These are phyloP conservation scores for Claviceps humidiphila DNA, from an alignment of 2,329 filamentous ascomycete genomes.

Conservation along the genomic window DNA sequence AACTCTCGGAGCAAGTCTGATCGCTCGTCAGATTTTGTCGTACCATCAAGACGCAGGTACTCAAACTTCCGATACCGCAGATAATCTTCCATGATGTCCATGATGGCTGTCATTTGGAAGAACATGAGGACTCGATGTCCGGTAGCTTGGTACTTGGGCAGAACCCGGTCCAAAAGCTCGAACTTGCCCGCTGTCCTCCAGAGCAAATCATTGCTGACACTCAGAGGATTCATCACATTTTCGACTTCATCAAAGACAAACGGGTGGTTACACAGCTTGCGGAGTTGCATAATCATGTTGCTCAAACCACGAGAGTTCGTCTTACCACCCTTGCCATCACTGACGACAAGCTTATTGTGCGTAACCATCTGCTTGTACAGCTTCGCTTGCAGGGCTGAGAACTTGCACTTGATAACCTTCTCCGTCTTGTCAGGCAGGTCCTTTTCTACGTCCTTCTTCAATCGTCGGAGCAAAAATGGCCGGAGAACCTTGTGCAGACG, in stretches of 20 bases:
- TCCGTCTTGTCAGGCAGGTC: slow-evolving; percentile 98
- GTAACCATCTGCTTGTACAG: slow-evolving; percentile 96
- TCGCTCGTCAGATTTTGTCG: slow-evolving; percentile 93
- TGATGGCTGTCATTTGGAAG: slow-evolving; percentile 99
- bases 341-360: slow-evolving; percentile 87
- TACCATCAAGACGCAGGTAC: slow-evolving; percentile 89
- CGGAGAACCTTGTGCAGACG: slow-evolving; percentile 95
- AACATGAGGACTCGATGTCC: slow-evolving; percentile 98
- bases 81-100: slow-evolving; percentile 99
- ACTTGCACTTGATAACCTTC: slow-evolving; percentile 98
- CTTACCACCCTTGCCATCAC: slow-evolving; percentile 91
- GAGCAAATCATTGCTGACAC: slow-evolving; percentile 77
- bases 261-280: slow-evolving; percentile 97
- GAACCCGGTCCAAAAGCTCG: slow-evolving; percentile 78
- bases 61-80: slow-evolving; percentile 68
- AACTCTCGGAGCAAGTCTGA: slow-evolving; percentile 81
- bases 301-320: slow-evolving; percentile 85
- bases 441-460: slow-evolving; percentile 99
- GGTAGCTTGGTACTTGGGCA: slow-evolving; percentile 85
- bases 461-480: slow-evolving; percentile 90
- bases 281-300: slow-evolving; percentile 99
- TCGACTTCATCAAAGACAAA: slow-evolving; percentile 98
- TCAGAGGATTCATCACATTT: slow-evolving; percentile 89
- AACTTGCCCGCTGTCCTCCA: slow-evolving; percentile 98
- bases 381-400: slow-evolving; percentile 84